Evolutionary conservation across 2,329 filamentous ascomycete genomes (phyloP), one percentile per base, ranked within the genome.

Genomic region (Microdochium nivale): DNA sequence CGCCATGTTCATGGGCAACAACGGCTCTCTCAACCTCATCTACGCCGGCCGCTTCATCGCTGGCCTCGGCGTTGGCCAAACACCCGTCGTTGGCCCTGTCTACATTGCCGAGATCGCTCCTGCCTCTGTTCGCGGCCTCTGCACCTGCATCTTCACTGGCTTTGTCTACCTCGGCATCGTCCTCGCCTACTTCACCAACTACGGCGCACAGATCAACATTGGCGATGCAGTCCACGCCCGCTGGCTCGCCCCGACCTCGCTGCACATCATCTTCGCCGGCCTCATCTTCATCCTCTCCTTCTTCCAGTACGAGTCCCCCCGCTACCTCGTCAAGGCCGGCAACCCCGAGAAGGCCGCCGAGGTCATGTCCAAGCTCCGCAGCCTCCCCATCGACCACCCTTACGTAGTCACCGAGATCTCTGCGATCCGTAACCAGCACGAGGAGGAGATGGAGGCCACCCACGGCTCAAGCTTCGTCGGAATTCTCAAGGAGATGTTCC

Each of bases 91-190:
- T 35, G 83, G 78, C 0, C 86, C 86, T 0, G 78, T 88, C 1
- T 90, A 89, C 64, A 79, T 90, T 25, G 83, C 85, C 3, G 86
- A 90, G 67, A 83, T 87, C 37, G 79, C 86, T 0, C 86, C 86
- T 0, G 80, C 83, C 2, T 78, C 81, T 1, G 74, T 88, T 53
- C 80, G 86, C 51, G 86, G 88, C 57, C 78, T 91, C 23, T 90
- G 86, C 62, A 88, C 87, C 1, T 84, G 82, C 60, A 76, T 84
- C 25, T 87, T 87, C 63, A 81, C 83, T 0, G 83, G 83, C 1
- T 76, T 86, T 49, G 87, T 91, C 23, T 91, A 91, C 62, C 67
- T 88, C 50, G 88, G 87, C 24, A 88, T 90, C 55, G 86, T 91
- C 59, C 74, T 91, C 16, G 86, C 85, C 9, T 92, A 90, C 69